Evolutionary conservation across 2,329 filamentous ascomycete genomes (phyloP).

Genomic region (Ophiobolus disseminans): DNA sequence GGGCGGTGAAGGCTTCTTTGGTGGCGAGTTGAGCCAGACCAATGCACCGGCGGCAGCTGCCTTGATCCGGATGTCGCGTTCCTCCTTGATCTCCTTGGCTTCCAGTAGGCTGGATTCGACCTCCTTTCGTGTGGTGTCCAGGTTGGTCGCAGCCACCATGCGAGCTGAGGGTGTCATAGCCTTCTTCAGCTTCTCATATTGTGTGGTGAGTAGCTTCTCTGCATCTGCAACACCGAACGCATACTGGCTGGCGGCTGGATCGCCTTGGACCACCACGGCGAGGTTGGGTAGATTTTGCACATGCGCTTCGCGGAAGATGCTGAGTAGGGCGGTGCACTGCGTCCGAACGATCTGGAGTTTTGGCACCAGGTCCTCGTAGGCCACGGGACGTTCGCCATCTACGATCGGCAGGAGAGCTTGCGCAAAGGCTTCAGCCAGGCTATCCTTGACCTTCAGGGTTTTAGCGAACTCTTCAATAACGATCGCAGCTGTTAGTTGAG

Average conservation of each 20-base stretch:
- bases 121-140: conserved; percentile 77
- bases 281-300: conserved; percentile 73
- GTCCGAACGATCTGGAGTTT: conserved; percentile 88
- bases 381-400: conserved; percentile 78
- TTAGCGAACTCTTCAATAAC: conserved; percentile 89
- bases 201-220: conserved; percentile 82
- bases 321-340: conserved; percentile 88
- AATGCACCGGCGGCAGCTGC: conserved; percentile 87
- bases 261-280: conserved; percentile 92
- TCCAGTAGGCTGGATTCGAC: conserved; percentile 78
- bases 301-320: conserved; percentile 79
- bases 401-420: conserved; percentile 75
- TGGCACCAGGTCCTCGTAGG: conserved; percentile 89
- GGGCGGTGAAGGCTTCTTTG: conserved; percentile 89
- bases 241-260: conserved; percentile 86
- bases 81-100: conserved; percentile 77
- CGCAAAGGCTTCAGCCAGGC: conserved; percentile 66
- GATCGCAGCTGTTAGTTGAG: conserved; percentile 82
- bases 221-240: conserved; percentile 90
- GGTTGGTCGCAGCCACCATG: conserved; percentile 78
- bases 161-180: conserved; percentile 87
- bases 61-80: conserved; percentile 83
- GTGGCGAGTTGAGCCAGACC: conserved; percentile 83
- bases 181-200: conserved; percentile 89
- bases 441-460: conserved; percentile 50